Conservation (phyloP, 2,329 filamentous ascomycete genomes). For the Exutisphaerella laricina region DNA sequence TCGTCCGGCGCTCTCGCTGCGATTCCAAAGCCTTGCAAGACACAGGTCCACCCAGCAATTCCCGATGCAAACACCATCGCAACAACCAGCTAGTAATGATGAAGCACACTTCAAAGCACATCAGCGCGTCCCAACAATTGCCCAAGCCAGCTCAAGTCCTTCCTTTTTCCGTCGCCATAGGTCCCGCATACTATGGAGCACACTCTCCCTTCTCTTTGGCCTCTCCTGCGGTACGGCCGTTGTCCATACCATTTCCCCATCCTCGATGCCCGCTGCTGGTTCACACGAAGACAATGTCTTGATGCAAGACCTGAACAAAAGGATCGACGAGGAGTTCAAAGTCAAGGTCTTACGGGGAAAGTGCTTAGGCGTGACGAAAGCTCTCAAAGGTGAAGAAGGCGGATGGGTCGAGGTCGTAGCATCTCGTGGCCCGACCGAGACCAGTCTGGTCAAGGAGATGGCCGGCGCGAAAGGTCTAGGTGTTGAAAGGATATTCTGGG, state of each 20-base stretch:
- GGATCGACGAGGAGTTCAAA: conserved; percentile 45
- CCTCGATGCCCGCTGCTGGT: conserved; percentile 38
- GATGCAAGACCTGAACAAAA: conserved; percentile 38
- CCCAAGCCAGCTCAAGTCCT: too few relatives aligned
- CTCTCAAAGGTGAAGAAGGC: conserved; percentile 28
- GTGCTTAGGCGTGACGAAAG: conserved; percentile 32
- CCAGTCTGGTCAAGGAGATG: conserved; percentile 17
- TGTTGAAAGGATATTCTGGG: conserved; percentile 59
- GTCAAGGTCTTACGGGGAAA: conserved; percentile 45
- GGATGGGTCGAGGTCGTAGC: conserved; percentile 32
- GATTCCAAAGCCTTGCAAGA: conserved; percentile 21
- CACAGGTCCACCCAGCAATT: conserved; percentile 6
- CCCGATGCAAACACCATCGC: too few relatives aligned
- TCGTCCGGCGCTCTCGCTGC: conserved; percentile 25
- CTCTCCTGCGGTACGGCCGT: conserved; percentile 36
- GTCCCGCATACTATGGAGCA: conserved; percentile 22
- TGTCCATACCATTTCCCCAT: conserved; percentile 42
- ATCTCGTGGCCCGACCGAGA: conserved; percentile 10
- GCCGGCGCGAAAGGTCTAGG: conserved; percentile 40
- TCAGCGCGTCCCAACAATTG: not conserved
- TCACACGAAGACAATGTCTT: conserved; percentile 41
- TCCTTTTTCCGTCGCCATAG: conserved; percentile 12
- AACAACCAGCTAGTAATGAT: too few relatives aligned
- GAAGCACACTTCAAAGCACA: too few relatives aligned
- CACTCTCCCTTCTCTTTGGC: conserved; percentile 42